Percentiles rank a stretch among this genome's conserved stretches.
phyloP scores from a whole-genome alignment of 2,329 filamentous ascomycete species.

The Colletotrichum coccodes region DNA sequence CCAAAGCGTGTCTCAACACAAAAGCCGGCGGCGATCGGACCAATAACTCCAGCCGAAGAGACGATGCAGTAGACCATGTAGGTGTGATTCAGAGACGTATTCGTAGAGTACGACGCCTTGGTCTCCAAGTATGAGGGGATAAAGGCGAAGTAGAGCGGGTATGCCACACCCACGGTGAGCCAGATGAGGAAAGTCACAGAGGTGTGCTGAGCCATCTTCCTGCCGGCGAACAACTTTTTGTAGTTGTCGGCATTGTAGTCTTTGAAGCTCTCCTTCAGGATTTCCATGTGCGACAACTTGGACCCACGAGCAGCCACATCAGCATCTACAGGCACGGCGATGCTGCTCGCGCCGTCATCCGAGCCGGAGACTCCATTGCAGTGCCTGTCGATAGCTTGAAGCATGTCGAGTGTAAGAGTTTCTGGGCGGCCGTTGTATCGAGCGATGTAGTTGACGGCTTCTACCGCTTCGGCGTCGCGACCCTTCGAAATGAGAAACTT shows the following conservation, averaged over 20 bases:
- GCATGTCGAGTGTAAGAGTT: conserved; percentile 48
- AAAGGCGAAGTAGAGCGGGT: conserved; percentile 58
- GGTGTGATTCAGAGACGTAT: conserved; percentile 40
- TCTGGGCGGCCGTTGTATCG: conserved; percentile 47
- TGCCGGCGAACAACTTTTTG: conserved; percentile 43
- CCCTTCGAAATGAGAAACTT: conserved; percentile 56
- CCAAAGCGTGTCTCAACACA: conserved; percentile 52
- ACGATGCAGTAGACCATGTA: conserved; percentile 49
- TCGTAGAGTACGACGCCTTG: conserved; percentile 43
- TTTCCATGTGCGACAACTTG: conserved; percentile 37
- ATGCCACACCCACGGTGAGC: conserved; percentile 57
- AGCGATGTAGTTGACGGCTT: conserved; percentile 58
- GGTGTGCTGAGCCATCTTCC: conserved; percentile 46
- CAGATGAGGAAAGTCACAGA: conserved; percentile 52
- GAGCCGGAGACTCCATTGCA: background rate
- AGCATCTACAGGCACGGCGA: background rate
- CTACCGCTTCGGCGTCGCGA: conserved; percentile 56
- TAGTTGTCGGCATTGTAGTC: conserved; percentile 39
- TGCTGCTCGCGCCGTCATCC: conserved; percentile 30
- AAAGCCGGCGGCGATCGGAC: conserved; percentile 53
- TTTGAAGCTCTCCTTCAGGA: conserved; percentile 35
- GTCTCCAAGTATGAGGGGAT: conserved; percentile 55
- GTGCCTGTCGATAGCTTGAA: conserved; percentile 38
- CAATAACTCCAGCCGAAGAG: conserved; percentile 49
- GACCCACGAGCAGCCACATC: conserved; percentile 12